Base-by-base conservation (phyloP, 2,329 filamentous ascomycete species). In the Penicillium griseofulvum region DNA sequence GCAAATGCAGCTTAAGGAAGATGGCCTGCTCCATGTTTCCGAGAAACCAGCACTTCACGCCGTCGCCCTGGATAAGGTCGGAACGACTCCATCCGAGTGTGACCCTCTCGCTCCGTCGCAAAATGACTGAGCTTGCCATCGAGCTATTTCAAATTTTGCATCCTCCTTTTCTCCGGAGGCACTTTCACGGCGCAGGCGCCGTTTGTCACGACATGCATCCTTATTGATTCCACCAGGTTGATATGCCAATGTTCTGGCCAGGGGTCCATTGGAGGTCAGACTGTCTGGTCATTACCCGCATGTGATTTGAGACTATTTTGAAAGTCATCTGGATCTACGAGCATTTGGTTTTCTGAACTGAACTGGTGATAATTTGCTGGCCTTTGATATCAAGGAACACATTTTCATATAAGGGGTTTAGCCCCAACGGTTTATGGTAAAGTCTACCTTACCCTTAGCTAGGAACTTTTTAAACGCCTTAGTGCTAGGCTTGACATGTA, bases 31-130 rank as follows among this genome's bases (percentile, higher is more conserved):
- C 69, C 79, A 78, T 5, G 79, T 78, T 46, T 71, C 75, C 16
- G 79, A 80, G 46, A 90, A 89, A 68, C 94, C 94, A 16, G 92
- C 94, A 3, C 76, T 97, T 59, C 94, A 97, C 71, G 87, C 90
- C 5, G 93, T 90, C 24, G 90, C 92, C 1, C 75, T 97, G 42
- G 90, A 96, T 71, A 84, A 83, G 12, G 83, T 92, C 26, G 72
- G 72, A 17, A 74, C 72, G 6, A 77, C 70, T 54, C 70, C 73
- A 19, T 56, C 73, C 14, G 49, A 71, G n/a, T 68, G 69, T 44
- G 64, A 69, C 49, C 58, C 67, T 24, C 49, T 60, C 2, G 26
- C 59, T 14, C 38, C 47, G 7, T 29, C 54, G 2, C 49, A 55
- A 37, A 37, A 52, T 17, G 56, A 55, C 36, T 65, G 53, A 65